Evolutionary conservation across 352 stramenopile genomes (phyloP).

Genomic region (Phytophthora quininea): DNA sequence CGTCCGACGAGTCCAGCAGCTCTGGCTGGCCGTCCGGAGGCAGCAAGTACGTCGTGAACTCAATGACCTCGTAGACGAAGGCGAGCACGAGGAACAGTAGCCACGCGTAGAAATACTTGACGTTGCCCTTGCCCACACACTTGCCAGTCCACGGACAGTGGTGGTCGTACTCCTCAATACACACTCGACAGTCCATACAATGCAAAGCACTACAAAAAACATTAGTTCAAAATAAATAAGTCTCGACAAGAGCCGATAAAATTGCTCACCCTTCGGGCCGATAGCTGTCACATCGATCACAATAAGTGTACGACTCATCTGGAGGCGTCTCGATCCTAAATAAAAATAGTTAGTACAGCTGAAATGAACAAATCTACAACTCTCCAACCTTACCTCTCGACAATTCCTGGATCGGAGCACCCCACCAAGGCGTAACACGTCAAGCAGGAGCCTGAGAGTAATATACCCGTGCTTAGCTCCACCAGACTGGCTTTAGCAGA

Average conservation of each 20-base stretch:
- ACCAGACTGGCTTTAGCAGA: conserved; percentile 41
- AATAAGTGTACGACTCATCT: conserved; percentile 76
- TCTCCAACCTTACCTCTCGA: conserved; percentile 36
- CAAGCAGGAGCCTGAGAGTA: conserved; percentile 64
- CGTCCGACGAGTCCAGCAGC: conserved; percentile 39
- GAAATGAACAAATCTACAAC: conserved; percentile 9
- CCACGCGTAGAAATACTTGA: conserved; percentile 86
- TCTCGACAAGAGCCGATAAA: neutral
- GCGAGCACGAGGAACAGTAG: conserved; percentile 85
- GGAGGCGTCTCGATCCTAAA: conserved; percentile 39
- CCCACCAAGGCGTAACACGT: conserved; percentile 73
- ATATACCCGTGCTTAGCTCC: conserved; percentile 55
- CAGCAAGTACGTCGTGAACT: conserved; percentile 87
- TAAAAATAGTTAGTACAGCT: neutral
- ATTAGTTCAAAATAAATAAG: conserved; percentile 1
- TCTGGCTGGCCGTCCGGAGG: conserved; percentile 56
- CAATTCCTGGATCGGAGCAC: conserved; percentile 78
- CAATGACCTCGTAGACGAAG: conserved; percentile 89
- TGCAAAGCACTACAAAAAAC: conserved; percentile 63
- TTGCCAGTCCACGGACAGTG: conserved; percentile 94
- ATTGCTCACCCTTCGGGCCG: conserved; percentile 62
- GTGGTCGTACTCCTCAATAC: conserved; percentile 90
- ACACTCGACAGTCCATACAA: conserved; percentile 89
- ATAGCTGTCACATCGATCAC: conserved; percentile 81
- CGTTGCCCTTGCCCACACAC: conserved; percentile 84